Evolutionary conservation across 176 grass and related monocot species (phyloP), one percentile per base, ranked within the genome.

Genomic region (Canna indica): DNA sequence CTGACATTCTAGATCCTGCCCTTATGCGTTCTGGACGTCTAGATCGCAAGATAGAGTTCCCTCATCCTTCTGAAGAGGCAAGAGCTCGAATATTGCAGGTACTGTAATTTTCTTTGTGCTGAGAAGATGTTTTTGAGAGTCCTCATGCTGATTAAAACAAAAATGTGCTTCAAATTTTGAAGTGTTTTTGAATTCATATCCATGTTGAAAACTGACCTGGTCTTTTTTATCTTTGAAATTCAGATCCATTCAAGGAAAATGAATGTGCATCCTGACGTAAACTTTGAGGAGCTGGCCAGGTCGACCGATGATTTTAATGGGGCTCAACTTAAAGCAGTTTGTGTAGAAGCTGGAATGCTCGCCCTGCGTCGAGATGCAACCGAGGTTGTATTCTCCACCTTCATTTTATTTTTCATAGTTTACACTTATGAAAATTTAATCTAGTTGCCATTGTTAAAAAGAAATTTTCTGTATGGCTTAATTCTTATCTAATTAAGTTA

Each of bases 231-330:
- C 29, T 24, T 18, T 52, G 30, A 44, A 63, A 63, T 81, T 38
- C 50, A 96, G 91, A 96, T 96, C 26, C 91, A 96, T 73, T 86
- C 88, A 5, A 91, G 88, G 70, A 96, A 88, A 77, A 96, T 96
- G 91, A 96, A 88, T 66, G 88, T 96, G 11, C 64, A 91, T 48
- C 88, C 86, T 41, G 93, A 96, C 71, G 88, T 96, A 2, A 96
- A 96, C 79, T 96, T 96, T 26, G 88, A 96, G 76, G 93, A 91
- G 86, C 38, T 96, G 77, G 88, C 93, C 1, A 81, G 88, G 3
- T 85, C 82, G 44, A 97, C 93, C 15, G 88, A 97, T 62, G 86
- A 90, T 76, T 97, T 90, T 59, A 90, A 97, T 17, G 86, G 93
- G 26, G 93, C 93, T 38, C 86, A 97, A 67, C 68, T 97, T 68